Evolutionary conservation across 2,329 filamentous ascomycete species (phyloP).

Genomic region (Botrytis byssoidea): DNA sequence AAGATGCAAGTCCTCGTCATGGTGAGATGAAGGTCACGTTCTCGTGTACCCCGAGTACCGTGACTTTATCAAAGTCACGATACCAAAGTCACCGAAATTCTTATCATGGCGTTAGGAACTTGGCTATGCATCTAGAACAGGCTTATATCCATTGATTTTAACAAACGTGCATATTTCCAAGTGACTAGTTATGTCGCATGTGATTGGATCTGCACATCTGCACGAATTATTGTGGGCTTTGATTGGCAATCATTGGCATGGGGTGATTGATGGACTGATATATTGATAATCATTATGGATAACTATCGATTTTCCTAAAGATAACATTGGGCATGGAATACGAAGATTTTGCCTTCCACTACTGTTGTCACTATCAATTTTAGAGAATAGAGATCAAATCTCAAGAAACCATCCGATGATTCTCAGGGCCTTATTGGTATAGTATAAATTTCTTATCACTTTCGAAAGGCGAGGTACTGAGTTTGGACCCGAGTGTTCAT

Average conservation of each 20-base stretch:
- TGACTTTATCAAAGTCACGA: background rate
- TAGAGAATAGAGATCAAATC: background rate
- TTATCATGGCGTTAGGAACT: background rate
- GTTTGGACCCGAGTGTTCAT: background rate
- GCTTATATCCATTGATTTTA: background rate
- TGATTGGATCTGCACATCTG: constrained; percentile 7
- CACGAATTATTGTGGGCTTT: background rate
- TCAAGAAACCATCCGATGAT: background rate
- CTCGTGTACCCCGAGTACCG: constrained; percentile 3
- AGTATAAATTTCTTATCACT: background rate
- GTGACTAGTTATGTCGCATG: constrained; percentile 8
- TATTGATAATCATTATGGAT: background rate
- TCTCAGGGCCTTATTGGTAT: background rate
- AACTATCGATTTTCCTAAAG: background rate
- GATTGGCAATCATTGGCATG: background rate
- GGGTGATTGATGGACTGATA: background rate
- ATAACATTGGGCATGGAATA: background rate
- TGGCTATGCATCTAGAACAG: background rate
- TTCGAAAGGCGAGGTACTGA: background rate
- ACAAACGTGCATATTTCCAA: background rate
- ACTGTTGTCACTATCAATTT: background rate
- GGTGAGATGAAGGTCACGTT: background rate
- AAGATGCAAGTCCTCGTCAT: background rate
- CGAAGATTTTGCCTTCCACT: constrained; percentile 7
- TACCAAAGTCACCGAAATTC: background rate